Percentiles rank a stretch among this genome's conserved stretches.
phyloP scores from a whole-genome alignment of 2,329 filamentous ascomycete species.

The Cordyceps cateniannulata region DNA sequence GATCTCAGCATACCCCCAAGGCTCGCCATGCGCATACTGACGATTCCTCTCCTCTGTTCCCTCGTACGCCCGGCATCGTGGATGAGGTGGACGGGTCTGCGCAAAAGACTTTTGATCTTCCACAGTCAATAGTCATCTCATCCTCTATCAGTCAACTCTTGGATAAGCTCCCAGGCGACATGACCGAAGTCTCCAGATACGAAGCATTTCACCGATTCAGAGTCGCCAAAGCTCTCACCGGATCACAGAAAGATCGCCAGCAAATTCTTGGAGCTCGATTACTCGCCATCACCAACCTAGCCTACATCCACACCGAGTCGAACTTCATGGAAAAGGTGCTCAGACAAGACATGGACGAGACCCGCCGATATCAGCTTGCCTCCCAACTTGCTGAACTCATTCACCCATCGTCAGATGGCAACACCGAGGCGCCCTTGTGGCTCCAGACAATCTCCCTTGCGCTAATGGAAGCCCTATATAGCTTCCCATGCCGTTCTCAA shows the following conservation, averaged over 20 bases:
- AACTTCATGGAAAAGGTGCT: constrained; percentile 83
- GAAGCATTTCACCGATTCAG: constrained; percentile 80
- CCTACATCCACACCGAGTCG: constrained; percentile 77
- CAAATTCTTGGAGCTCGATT: constrained; percentile 74
- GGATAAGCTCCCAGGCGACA: constrained; percentile 48
- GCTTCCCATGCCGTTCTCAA: constrained; percentile 65
- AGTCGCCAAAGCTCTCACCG: constrained; percentile 71
- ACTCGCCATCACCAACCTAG: constrained; percentile 82
- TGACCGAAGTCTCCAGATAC: constrained; percentile 70
- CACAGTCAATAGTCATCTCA: constrained; percentile 47
- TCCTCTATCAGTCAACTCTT: constrained; percentile 52
- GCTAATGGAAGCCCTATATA: constrained; percentile 78
- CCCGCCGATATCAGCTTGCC: constrained; percentile 78
- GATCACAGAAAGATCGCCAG: constrained; percentile 60
- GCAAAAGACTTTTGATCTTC: constrained; percentile 59
- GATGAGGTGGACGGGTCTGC: constrained; percentile 32
- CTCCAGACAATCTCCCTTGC: constrained; percentile 77
- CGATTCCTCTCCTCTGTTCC: constrained; percentile 45
- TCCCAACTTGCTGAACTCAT: constrained; percentile 91
- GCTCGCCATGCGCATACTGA: constrained; percentile 27
- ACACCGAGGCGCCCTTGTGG: constrained; percentile 61
- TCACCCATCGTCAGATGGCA: constrained; percentile 69
- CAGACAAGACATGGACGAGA: constrained; percentile 82
- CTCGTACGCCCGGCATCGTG: constrained; percentile 33
- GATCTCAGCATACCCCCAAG: constrained; percentile 38